phyloP scores from a whole-genome alignment of 495 filamentous ascomycete genomes.

The Parachaetomium inaequale region DNA sequence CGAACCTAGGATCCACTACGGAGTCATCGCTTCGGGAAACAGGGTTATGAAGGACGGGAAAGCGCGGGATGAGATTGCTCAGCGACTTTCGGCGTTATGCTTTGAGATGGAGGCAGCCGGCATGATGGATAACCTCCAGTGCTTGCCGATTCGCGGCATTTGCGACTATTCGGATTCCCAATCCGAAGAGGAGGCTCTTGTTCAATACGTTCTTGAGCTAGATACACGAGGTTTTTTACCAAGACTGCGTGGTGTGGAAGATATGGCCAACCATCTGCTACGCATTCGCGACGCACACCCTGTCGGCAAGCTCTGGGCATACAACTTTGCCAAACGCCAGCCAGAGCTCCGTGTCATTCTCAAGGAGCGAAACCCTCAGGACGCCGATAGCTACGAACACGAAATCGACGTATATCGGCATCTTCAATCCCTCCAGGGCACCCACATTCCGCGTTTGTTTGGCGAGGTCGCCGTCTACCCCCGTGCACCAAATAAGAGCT shows the following conservation, averaged over 20 bases:
- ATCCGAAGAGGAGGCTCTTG: too few relatives aligned
- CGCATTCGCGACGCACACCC: too few relatives aligned
- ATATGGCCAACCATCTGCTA: too few relatives aligned
- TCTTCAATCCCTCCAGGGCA: constrained; percentile 10
- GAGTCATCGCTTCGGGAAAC: constrained; percentile 43
- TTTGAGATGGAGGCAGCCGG: constrained; percentile 33
- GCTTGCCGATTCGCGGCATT: constrained; percentile 38
- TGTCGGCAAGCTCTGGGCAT: too few relatives aligned
- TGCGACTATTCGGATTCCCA: constrained; percentile 43
- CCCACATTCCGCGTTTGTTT: constrained; percentile 10
- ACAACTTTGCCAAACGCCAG: too few relatives aligned
- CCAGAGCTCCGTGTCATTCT: too few relatives aligned
- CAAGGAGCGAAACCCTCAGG: neutral
- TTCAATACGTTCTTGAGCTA: too few relatives aligned
- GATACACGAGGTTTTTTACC: too few relatives aligned
- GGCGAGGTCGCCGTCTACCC: constrained; percentile 10
- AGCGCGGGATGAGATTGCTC: constrained; percentile 32
- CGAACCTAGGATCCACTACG: constrained; percentile 32
- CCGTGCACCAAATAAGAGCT: too few relatives aligned
- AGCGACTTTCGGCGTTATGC: constrained; percentile 22
- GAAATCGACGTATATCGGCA: constrained; percentile 12
- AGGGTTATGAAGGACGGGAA: constrained; percentile 37
- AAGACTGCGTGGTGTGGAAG: too few relatives aligned
- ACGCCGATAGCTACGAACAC: neutral
- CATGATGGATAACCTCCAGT: constrained; percentile 24